These are phyloP conservation scores for Monsonia emarginata DNA, from an alignment of 441 rosid genomes.

Conservation along the genomic window DNA sequence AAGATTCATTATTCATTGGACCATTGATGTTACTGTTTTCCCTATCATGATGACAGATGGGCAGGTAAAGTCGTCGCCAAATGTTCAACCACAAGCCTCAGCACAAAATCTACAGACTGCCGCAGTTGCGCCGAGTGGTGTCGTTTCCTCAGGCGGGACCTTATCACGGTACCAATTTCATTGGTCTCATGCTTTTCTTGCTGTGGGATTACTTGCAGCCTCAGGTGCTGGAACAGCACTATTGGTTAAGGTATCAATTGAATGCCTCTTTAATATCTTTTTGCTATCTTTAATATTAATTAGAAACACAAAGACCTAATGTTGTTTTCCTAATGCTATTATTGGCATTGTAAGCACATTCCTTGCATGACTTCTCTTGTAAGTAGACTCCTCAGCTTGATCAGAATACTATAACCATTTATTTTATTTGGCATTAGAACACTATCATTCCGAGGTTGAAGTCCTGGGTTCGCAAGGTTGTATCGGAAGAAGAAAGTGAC, in stretches of 20 bases:
- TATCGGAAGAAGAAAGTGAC: constrained; percentile 55
- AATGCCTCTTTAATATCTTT: background rate
- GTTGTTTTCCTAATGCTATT: background rate
- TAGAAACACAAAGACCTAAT: background rate
- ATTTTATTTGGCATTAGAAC: constrained; percentile 41
- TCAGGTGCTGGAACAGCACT: constrained; percentile 84
- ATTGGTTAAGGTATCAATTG: constrained; percentile 49
- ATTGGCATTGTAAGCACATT: too few species aligned
- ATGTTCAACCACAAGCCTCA: constrained; percentile 40
- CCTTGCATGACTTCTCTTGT: background rate
- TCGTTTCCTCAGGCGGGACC: constrained; percentile 29
- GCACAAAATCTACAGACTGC: constrained; percentile 47
- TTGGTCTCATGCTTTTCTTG: constrained; percentile 74
- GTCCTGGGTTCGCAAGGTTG: constrained; percentile 75
- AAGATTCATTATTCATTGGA: constrained; percentile 4
- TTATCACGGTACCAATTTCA: constrained; percentile 34
- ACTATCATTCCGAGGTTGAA: constrained; percentile 61
- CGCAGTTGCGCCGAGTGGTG: constrained; percentile 37
- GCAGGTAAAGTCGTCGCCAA: constrained; percentile 39
- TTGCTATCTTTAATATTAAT: background rate
- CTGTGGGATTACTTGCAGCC: constrained; percentile 65
- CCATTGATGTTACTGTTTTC: constrained; percentile 18
- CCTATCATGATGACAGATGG: constrained; percentile 31
- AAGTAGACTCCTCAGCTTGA: background rate
- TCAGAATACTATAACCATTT: constrained; percentile 7